Base-by-base conservation (phyloP, 2,329 filamentous ascomycete genomes). In the Exophiala oligosperma region DNA sequence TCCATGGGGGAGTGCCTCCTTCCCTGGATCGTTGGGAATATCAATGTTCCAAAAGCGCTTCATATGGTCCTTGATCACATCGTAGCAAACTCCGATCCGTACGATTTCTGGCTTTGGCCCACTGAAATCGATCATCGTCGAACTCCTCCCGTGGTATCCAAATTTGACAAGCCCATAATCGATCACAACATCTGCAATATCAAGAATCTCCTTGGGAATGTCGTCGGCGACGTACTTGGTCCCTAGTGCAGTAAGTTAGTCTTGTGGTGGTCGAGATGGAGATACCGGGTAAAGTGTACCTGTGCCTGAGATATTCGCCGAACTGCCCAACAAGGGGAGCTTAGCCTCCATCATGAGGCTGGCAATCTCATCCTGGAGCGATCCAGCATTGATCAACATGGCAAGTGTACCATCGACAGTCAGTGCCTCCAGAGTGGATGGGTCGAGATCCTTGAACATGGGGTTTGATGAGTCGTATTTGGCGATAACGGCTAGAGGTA, bases 251-350 rank as follows among this genome's bases (percentile, higher is more conserved):
- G 32, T 9, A 35, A 9, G 32, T 35, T 9, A 35, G 32, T 28
- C 7, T 28, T 7, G 26, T 28, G 4, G 26, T 28, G 26, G 4
- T 7, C 26, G 26, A 28, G 26, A 28, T 4, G 26, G 26, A 28
- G 7, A 7, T 28, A 28, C 26, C 7, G 26, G 26, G 26, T 7
- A 28, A 7, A 28, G 4, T 4, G 26, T 35, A 5, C 70, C 70
- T n/a, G 56, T 62, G 1, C 69, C 69, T 1, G 70, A 65, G 1
- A 73, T 12, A 47, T 73, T 73, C 9, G 71, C 71, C 4, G 67
- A 70, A 0, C 67, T 70, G 0, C 71, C 71, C 35, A 73, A 52
- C 29, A 72, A 29, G 5, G 67, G 58, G 5, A 67, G 53, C 11
- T 63, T 63, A 1, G 57, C 66, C 6, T 62, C 58, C 8, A 61